Conservation (phyloP, 305 asterid species). For the Fraxinus albicans region DNA sequence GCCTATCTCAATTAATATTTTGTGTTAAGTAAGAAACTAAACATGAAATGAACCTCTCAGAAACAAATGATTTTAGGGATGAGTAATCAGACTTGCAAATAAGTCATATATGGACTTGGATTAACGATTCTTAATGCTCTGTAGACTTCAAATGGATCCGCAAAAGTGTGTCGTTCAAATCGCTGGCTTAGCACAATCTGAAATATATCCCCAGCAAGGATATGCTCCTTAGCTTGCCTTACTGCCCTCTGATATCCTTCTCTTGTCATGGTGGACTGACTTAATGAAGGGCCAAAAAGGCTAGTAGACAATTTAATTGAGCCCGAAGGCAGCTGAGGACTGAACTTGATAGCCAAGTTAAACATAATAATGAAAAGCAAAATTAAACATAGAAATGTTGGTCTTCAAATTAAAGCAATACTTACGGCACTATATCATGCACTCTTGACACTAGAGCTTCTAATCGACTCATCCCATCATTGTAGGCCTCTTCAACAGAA, state of each 20-base stretch:
- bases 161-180: slow-evolving; percentile 84
- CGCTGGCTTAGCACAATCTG: slow-evolving; percentile 96
- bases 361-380: slow-evolving; percentile 20
- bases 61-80: slow-evolving; percentile 20
- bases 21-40: slow-evolving; percentile 22
- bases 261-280: slow-evolving; percentile 67
- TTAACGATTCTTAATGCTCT: slow-evolving; percentile 93
- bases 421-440: slow-evolving; percentile 77
- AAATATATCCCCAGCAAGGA: slow-evolving; percentile 90
- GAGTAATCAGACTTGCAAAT: slow-evolving; percentile 66
- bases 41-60: neutral
- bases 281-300: slow-evolving; percentile 70
- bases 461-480: slow-evolving; percentile 67
- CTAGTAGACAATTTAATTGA: slow-evolving; percentile 66
- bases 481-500: slow-evolving; percentile 78
- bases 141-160: slow-evolving; percentile 94
- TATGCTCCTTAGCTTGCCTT: slow-evolving; percentile 77
- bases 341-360: slow-evolving; percentile 36
- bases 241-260: slow-evolving; percentile 78
- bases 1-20: slow-evolving; percentile 53
- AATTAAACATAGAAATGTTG: slow-evolving; percentile 3
- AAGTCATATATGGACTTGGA: slow-evolving; percentile 97
- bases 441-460: slow-evolving; percentile 77
- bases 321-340: slow-evolving; percentile 81
- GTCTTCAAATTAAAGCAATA: slow-evolving; percentile 19